Conservation (phyloP, 768 basidiomycete species). For the Terana coerulea region DNA sequence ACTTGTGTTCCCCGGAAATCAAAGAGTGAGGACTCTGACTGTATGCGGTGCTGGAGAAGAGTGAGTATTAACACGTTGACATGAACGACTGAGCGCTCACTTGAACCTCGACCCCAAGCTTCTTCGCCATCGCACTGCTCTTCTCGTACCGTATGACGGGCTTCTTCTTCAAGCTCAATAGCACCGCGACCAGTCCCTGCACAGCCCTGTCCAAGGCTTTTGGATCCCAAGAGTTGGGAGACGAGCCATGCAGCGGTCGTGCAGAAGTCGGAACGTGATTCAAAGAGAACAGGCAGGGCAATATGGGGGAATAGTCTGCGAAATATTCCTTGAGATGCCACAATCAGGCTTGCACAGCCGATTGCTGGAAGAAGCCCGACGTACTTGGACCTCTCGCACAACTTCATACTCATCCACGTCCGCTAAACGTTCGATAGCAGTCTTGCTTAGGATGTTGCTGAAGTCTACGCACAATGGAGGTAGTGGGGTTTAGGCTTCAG, state of each 20-base stretch:
- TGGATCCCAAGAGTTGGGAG: conserved; percentile 69
- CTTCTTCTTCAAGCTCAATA: conserved; percentile 94
- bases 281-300: conserved; percentile 84
- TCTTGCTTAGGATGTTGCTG: conserved; percentile 89
- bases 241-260: conserved; percentile 68
- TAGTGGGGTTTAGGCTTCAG: conserved; percentile 1
- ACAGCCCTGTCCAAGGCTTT: conserved; percentile 73
- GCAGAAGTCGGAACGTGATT: conserved; percentile 64
- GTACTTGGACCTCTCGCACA: conserved; percentile 93
- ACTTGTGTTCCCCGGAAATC: conserved; percentile 90
- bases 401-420: conserved; percentile 96
- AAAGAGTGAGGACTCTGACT: conserved; percentile 79
- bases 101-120: conserved; percentile 82
- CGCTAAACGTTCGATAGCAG: conserved; percentile 87
- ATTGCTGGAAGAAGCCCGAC: conserved; percentile 14
- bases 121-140: conserved; percentile 90
- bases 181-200: conserved; percentile 77
- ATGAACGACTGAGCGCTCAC: conserved; percentile 37
- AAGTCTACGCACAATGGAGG: conserved; percentile 60
- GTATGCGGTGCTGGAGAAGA: conserved; percentile 63
- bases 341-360: conserved; percentile 13
- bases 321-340: conserved; percentile 79
- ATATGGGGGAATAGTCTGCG: conserved; percentile 89
- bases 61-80: not conserved
- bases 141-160: conserved; percentile 92